Base-by-base conservation (phyloP, 176 grass and related monocot genomes). In the Musa acuminata region DNA sequence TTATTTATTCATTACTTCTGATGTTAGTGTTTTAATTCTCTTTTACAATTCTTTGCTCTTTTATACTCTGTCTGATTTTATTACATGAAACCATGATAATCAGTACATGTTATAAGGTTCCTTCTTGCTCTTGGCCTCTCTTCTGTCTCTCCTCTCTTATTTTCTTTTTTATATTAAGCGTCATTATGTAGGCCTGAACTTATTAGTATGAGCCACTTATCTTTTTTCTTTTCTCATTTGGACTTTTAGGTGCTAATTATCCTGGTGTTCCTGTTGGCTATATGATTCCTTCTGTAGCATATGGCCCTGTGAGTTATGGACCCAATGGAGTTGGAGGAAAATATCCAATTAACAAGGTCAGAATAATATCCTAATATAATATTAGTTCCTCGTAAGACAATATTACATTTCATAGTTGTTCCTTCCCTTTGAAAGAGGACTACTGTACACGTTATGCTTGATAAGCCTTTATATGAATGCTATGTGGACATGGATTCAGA, bases 261-360 rank as follows among this genome's bases (percentile, higher is more conserved):
- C 85, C 87, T 83, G 80, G 82, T 71, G 90, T 92, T 83, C 84
- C 87, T 52, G 82, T 93, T 82, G 90, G 94, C 59, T 98, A 93
- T 84, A 91, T 90, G 83, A 88, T 90, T 80, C 87, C 94, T 29
- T 78, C 81, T 53, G 80, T 90, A 78, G 81, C 90, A 72, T 93
- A 89, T 78, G 80, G 84, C 73, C 72, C 84, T 74, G 54, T 81
- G 62, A 89, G 78, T 74, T 98, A 98, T 76, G 90, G 86, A 55
- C 83, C 87, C 73, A 98, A 90, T 87, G 94, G 87, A 23, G 76
- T 83, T 72, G 90, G 87, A 84, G 90, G 90, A 85, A 89, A 86
- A 75, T 98, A 85, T 74, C 86, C 83, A 82, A 85, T 74, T 77
- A 92, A 90, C 80, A 99, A 99, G 87, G 90, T 91, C 72, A 49